phyloP scores from a whole-genome alignment of 2,329 filamentous ascomycete species.

The Claviceps pusilla region DNA sequence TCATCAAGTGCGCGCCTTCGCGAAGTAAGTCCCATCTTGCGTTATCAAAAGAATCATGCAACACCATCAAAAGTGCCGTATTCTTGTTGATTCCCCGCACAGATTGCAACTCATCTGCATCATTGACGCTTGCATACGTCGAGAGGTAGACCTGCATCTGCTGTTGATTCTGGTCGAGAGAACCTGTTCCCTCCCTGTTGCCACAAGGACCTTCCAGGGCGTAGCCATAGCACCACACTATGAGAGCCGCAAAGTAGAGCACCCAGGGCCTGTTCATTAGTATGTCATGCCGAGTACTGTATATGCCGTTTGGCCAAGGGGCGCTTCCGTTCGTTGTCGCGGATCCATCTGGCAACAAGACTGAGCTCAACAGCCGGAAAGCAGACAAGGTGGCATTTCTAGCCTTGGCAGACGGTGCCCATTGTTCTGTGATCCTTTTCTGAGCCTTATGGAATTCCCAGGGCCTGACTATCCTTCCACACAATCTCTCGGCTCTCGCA shows the following conservation, averaged over 20 bases:
- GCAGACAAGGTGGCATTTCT: constrained; percentile 89
- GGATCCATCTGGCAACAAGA: constrained; percentile 45
- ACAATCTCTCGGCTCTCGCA: constrained; percentile 67
- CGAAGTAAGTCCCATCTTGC: constrained; percentile 84
- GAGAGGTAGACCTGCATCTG: constrained; percentile 71
- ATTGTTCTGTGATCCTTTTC: constrained; percentile 70
- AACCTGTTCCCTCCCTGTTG: constrained; percentile 35
- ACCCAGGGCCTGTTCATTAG: constrained; percentile 90
- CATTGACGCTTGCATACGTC: constrained; percentile 53
- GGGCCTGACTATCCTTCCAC: constrained; percentile 70
- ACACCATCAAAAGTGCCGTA: constrained; percentile 62
- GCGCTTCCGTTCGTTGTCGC: constrained; percentile 25
- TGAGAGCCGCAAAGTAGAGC: constrained; percentile 71
- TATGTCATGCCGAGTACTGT: constrained; percentile 76
- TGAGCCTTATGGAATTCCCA: constrained; percentile 69
- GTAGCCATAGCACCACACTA: constrained; percentile 91
- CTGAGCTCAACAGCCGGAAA: constrained; percentile 73
- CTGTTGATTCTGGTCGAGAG: constrained; percentile 48
- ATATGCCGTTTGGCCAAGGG: constrained; percentile 25
- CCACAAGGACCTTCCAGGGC: constrained; percentile 69
- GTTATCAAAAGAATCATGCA: constrained; percentile 64
- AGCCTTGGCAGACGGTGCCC: constrained; percentile 78
- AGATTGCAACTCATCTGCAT: constrained; percentile 44
- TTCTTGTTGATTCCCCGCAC: constrained; percentile 64
- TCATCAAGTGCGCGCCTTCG: constrained; percentile 66